These are phyloP conservation scores for Plantago lanceolata DNA, from an alignment of 305 asterid genomes.

Conservation along the genomic window DNA sequence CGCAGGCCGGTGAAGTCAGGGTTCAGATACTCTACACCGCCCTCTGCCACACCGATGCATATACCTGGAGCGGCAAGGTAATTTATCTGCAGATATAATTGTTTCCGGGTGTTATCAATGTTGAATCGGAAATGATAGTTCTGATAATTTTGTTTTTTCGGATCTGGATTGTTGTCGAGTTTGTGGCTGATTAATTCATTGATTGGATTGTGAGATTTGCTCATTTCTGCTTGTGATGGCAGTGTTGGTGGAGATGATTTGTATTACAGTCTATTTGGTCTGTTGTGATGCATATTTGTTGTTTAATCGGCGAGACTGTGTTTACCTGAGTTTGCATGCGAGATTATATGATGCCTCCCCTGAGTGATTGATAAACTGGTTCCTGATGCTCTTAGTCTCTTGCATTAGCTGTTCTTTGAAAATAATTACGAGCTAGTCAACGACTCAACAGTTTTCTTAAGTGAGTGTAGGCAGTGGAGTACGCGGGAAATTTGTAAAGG, in stretches of 20 bases:
- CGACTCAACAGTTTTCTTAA: neutral
- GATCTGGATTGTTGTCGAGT: neutral
- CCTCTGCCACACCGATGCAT: slow-evolving; percentile 95
- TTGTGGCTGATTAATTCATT: neutral
- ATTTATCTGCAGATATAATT: too few relatives aligned
- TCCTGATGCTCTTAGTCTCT: neutral
- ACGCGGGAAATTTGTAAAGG: too few relatives aligned
- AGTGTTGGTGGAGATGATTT: neutral
- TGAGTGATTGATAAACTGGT: neutral
- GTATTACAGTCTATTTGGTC: neutral
- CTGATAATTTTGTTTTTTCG: neutral
- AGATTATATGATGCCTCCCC: neutral
- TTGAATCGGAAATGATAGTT: too few relatives aligned
- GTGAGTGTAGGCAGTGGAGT: too few relatives aligned
- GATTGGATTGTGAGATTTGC: neutral
- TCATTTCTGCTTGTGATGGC: neutral
- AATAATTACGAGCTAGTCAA: neutral
- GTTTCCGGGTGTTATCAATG: too few relatives aligned
- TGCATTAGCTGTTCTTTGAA: neutral
- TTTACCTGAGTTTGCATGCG: neutral
- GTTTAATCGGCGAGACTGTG: too few relatives aligned
- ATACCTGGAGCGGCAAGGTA: slow-evolving; percentile 99
- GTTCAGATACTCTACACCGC: slow-evolving; percentile 77
- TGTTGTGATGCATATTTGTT: neutral
- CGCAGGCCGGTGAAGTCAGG: slow-evolving; percentile 94